phyloP scores from a whole-genome alignment of 768 basidiomycete species.

The Hericium erinaceus region DNA sequence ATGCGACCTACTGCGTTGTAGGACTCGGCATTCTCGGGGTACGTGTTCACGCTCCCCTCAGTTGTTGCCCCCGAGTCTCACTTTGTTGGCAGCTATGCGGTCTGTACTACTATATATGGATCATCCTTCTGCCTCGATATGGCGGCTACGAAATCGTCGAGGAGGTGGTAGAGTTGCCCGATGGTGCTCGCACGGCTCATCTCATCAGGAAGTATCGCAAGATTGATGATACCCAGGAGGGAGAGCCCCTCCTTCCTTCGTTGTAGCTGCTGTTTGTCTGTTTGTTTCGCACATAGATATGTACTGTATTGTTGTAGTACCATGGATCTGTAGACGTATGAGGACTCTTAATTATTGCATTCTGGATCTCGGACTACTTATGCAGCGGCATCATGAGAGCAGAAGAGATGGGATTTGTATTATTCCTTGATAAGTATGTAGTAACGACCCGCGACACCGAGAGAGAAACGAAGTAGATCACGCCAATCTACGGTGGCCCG shows the following conservation, averaged over 20 bases:
- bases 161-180: slow-evolving; percentile 20
- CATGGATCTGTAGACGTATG: not conserved
- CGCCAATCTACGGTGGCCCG: too few species aligned
- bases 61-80: not conserved
- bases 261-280: not conserved
- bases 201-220: slow-evolving; percentile 7
- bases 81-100: slow-evolving; percentile 12
- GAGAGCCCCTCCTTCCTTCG: slow-evolving; percentile 14
- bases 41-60: slow-evolving; percentile 2
- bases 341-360: too few species aligned
- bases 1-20: slow-evolving; percentile 22
- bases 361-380: too few species aligned
- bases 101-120: slow-evolving; percentile 31
- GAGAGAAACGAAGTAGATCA: not conserved
- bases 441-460: too few species aligned
- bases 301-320: not conserved
- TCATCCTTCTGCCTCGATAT: slow-evolving; percentile 31
- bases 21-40: slow-evolving; percentile 20
- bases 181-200: slow-evolving; percentile 10
- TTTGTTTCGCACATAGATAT: not conserved
- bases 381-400: too few species aligned
- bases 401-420: too few species aligned
- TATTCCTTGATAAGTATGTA: too few species aligned
- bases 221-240: not conserved
- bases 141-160: slow-evolving; percentile 39